Conservation (phyloP, 192 early-diverging fungal genomes). For the Podochytrium sp. region DNA sequence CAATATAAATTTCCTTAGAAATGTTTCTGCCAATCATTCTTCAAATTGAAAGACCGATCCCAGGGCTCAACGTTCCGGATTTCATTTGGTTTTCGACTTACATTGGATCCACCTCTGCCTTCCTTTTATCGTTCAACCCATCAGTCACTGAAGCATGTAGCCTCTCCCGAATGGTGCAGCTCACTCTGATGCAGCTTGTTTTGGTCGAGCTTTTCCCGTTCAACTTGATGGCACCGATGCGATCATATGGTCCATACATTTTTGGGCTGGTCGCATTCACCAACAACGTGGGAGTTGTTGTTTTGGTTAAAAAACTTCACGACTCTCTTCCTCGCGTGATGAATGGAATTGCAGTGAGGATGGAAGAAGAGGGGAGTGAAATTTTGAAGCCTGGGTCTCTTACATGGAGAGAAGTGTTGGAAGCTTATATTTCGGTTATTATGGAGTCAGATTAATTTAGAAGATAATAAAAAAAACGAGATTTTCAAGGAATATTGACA, state of each 20-base stretch:
- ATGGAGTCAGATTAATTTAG: no score
- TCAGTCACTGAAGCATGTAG: neutral
- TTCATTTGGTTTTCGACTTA: slow-evolving; percentile 1
- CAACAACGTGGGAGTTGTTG: neutral
- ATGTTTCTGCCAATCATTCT: neutral
- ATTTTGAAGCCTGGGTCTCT: no score
- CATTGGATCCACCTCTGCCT: neutral
- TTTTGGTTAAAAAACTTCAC: neutral
- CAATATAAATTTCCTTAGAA: neutral
- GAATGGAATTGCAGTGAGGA: neutral
- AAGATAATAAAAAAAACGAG: no score
- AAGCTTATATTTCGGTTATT: no score
- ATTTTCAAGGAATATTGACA: no score
- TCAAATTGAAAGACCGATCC: neutral
- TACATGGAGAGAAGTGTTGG: no score
- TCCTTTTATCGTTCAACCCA: neutral
- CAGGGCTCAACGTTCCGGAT: neutral
- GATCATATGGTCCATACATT: slow-evolving; percentile 1
- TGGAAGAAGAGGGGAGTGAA: neutral
- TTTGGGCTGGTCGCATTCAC: neutral
- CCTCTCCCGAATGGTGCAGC: neutral
- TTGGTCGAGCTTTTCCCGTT: neutral
- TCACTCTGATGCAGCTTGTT: neutral
- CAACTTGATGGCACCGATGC: neutral
- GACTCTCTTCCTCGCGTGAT: neutral